A percentile compares a stretch with the other conserved stretches of the same genome.
These are phyloP conservation scores for Colletotrichum destructivum DNA, from an alignment of 2,329 filamentous ascomycete species.

Conservation along the genomic window DNA sequence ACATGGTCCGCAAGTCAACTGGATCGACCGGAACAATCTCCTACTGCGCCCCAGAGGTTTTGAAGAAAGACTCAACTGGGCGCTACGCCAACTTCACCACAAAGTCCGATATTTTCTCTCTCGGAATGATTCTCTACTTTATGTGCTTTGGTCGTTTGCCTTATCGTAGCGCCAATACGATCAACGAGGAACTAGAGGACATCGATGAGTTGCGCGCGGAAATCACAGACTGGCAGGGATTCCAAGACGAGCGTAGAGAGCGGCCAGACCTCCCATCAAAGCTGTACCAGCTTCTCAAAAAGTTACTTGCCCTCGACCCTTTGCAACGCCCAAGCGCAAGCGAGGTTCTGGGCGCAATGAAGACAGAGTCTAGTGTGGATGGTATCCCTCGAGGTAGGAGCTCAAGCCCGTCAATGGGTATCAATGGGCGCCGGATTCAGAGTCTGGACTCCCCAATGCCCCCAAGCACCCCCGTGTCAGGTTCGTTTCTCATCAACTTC, in stretches of 20 bases:
- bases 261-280: slow-evolving; percentile 88
- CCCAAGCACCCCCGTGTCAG: slow-evolving; percentile 64
- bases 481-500: slow-evolving; percentile 48
- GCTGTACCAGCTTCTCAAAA: slow-evolving; percentile 87
- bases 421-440: slow-evolving; percentile 65
- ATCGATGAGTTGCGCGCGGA: slow-evolving; percentile 87
- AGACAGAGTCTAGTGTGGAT: slow-evolving; percentile 72
- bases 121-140: slow-evolving; percentile 99
- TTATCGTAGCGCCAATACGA: slow-evolving; percentile 85
- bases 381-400: slow-evolving; percentile 53
- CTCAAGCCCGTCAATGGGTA: slow-evolving; percentile 55
- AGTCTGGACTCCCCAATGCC: slow-evolving; percentile 69
- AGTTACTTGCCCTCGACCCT: slow-evolving; percentile 84
- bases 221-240: slow-evolving; percentile 89
- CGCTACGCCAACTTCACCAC: slow-evolving; percentile 93
- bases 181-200: slow-evolving; percentile 94
- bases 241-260: slow-evolving; percentile 81
- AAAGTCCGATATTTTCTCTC: slow-evolving; percentile 97
- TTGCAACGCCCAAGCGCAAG: slow-evolving; percentile 84
- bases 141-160: slow-evolving; percentile 94
- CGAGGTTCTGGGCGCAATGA: slow-evolving; percentile 86
- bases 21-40: slow-evolving; percentile 97
- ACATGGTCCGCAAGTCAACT: slow-evolving; percentile 86
- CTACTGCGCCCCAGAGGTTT: slow-evolving; percentile 95
- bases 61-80: slow-evolving; percentile 78